Conservation (phyloP, 805 yeast species). For the Pichia sporocuriosa region DNA sequence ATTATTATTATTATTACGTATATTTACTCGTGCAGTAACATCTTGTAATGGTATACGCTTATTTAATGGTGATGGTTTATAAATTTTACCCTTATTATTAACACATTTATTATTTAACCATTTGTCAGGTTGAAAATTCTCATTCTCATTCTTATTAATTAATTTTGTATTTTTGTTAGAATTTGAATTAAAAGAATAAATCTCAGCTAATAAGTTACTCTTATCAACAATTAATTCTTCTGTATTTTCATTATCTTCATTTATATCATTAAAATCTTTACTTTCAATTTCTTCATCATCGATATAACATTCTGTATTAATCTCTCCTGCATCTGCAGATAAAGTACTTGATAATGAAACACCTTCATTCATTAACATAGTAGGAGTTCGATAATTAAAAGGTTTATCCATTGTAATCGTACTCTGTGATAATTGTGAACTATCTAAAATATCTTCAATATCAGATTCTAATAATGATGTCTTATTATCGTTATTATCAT, state of each 20-base stretch:
- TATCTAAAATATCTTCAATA: conserved; percentile 24
- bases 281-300: conserved; percentile 3
- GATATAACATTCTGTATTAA: conserved; percentile 12
- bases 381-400: not conserved
- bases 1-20: too few species aligned
- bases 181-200: conserved; percentile 10
- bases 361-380: not conserved
- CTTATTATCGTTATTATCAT: not conserved
- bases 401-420: conserved; percentile 7
- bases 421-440: conserved; percentile 13
- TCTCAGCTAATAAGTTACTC: conserved; percentile 13
- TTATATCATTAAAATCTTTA: too few species aligned
- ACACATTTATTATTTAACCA: conserved; percentile 3
- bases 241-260: not conserved
- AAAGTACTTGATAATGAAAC: not conserved
- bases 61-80: conserved; percentile 12
- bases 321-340: conserved; percentile 11
- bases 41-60: conserved; percentile 6
- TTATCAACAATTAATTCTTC: conserved; percentile 10
- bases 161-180: not conserved
- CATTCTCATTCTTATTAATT: not conserved
- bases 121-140: conserved; percentile 9
- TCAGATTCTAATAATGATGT: conserved; percentile 24
- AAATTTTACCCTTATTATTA: not conserved
- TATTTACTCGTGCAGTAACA: not conserved